Conservation (phyloP, 164 flowering plant species). For the Berberis vulgaris region DNA sequence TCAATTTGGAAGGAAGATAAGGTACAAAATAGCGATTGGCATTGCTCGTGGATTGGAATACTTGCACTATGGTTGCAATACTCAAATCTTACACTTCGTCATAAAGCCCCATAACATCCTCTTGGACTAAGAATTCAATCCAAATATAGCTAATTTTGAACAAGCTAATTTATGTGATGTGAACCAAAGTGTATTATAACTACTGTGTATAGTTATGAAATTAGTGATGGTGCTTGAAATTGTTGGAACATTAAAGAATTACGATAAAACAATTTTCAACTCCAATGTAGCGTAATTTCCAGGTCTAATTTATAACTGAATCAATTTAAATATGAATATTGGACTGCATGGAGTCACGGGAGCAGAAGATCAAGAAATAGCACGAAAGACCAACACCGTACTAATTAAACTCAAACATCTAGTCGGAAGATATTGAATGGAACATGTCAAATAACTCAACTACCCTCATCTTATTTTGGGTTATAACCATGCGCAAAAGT, state of each 20-base stretch:
- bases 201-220: constrained; percentile 47
- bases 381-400: constrained; percentile 13
- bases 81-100: constrained; percentile 33
- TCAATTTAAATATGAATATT: constrained; percentile 10
- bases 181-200: constrained; percentile 29
- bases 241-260: constrained; percentile 30
- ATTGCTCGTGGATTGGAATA: constrained; percentile 39
- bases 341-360: constrained; percentile 12
- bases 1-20: constrained; percentile 19
- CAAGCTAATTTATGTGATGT: constrained; percentile 26
- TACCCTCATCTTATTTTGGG: no score
- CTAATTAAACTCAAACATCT: no score
- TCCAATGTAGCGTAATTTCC: constrained; percentile 37
- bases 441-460: no score
- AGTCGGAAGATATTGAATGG: no score
- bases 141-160: constrained; percentile 39
- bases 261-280: constrained; percentile 3
- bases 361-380: constrained; percentile 15
- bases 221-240: constrained; percentile 36
- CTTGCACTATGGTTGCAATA: constrained; percentile 39
- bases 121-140: constrained; percentile 25
- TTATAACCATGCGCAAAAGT: no score
- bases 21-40: constrained; percentile 26
- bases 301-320: constrained; percentile 24
- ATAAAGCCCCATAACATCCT: constrained; percentile 42